Evolutionary conservation across 202 grass and related monocot species (phyloP), one percentile per base, ranked within the genome.

Genomic region (Elaeis oleifera): DNA sequence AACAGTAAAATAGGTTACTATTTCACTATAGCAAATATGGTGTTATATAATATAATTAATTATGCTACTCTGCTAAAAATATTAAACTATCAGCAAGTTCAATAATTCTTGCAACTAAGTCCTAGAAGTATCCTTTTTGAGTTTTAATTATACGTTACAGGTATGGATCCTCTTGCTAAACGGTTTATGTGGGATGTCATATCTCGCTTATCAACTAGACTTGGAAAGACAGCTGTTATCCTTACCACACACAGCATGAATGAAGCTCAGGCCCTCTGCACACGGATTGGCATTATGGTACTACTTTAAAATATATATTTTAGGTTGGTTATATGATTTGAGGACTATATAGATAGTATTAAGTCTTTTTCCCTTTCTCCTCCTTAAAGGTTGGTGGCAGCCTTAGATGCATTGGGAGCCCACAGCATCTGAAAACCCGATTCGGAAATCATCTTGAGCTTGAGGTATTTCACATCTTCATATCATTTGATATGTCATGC

Each of bases 111-210:
- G 36, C 8, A 44, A 14, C 11, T 44, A 13, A 44, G 11, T 44
- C 8, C 36, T 44, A 13, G 36, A 44, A 13, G 36, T 13, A 44
- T 44, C 36, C 9, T 14, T 44, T 44, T 44, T 13, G 36, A 44
- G 2, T 27, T 64, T 50, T 63, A 56, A 16, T 27, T 65, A 58
- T 51, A 15, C 23, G 48, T 60, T 50, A 14, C 54, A 81, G 79
- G 79, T 27, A 81, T 81, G 79, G 79, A 81, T 76, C 79, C 79
- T 25, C 70, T 81, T 59, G 79, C 79, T 48, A 81, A 81, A 59
- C 71, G 79, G 53, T 81, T 81, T 61, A 81, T 81, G 79, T 81
- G 79, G 79, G 72, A 81, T 49, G 79, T 81, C 24, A 81, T 81
- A 75, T 81, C 79, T 66, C 72, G 19, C 31, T 70, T 81, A 36